Evolutionary conservation across 768 basidiomycete genomes (phyloP).

Genomic region (Collybia sordida): DNA sequence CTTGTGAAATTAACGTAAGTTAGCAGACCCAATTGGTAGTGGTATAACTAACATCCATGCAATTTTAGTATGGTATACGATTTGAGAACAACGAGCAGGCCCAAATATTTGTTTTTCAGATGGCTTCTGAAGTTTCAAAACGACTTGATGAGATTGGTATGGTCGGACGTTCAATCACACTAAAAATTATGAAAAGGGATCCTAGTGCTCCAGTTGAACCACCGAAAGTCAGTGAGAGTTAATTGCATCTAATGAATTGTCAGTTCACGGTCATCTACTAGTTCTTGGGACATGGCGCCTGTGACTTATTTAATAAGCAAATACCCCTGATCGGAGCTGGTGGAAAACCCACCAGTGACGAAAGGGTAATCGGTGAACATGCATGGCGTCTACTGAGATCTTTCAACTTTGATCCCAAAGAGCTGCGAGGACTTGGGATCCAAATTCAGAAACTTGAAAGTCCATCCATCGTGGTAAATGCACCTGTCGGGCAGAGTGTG

Average conservation of each 20-base stretch:
- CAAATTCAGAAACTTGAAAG: conserved; percentile 88
- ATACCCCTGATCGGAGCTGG: conserved; percentile 54
- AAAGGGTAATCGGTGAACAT: conserved; percentile 67
- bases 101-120: conserved; percentile 70
- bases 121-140: conserved; percentile 76
- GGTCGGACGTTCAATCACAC: conserved; percentile 71
- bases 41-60: background rate
- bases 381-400: conserved; percentile 74
- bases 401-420: conserved; percentile 77
- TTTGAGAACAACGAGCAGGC: conserved; percentile 84
- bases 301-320: conserved; percentile 81
- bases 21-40: background rate
- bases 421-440: conserved; percentile 90
- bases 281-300: conserved; percentile 92
- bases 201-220: conserved; percentile 84
- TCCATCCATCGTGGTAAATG: conserved; percentile 24
- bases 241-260: background rate
- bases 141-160: conserved; percentile 68
- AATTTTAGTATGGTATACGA: conserved; percentile 85
- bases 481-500: conserved; percentile 54
- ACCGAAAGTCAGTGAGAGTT: conserved; percentile 65
- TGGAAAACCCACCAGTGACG: conserved; percentile 73
- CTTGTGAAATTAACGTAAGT: conserved; percentile 92
- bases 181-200: conserved; percentile 89
- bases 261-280: conserved; percentile 23